Evolutionary conservation across 768 basidiomycete genomes (phyloP).

Genomic region (Leccinum uliginosum): DNA sequence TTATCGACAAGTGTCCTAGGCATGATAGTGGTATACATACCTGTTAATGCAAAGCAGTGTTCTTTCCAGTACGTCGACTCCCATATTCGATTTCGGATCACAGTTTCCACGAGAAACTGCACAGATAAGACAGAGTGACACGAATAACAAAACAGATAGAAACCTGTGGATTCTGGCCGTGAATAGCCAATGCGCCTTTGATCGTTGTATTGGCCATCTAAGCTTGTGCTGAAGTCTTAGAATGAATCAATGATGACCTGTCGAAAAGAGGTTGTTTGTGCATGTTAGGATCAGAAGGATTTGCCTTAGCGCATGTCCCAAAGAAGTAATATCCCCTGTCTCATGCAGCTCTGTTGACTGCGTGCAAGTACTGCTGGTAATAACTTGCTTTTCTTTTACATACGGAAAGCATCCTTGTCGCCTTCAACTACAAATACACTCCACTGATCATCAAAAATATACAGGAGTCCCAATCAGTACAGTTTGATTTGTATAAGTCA

Average conservation of each 20-base stretch:
- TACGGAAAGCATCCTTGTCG: not conserved
- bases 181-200: slow-evolving; percentile 81
- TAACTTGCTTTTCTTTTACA: not conserved
- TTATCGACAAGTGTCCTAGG: not conserved
- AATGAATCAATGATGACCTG: not conserved
- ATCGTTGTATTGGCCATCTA: slow-evolving; percentile 93
- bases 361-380: no score
- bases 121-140: slow-evolving; percentile 16
- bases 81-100: slow-evolving; percentile 94
- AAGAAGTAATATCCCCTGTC: not conserved
- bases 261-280: slow-evolving; percentile 14
- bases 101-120: slow-evolving; percentile 92
- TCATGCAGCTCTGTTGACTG: no score
- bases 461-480: not conserved
- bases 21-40: slow-evolving; percentile 37
- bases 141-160: not conserved
- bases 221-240: not conserved
- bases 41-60: slow-evolving; percentile 95
- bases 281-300: slow-evolving; percentile 18
- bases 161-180: slow-evolving; percentile 97
- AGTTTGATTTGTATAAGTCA: not conserved
- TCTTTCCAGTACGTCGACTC: slow-evolving; percentile 97
- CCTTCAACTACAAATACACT: not conserved
- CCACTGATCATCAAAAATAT: not conserved
- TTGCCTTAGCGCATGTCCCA: slow-evolving; percentile 17